phyloP scores from a whole-genome alignment of 108 stramenopile genomes.

The Cyclotella atomus region DNA sequence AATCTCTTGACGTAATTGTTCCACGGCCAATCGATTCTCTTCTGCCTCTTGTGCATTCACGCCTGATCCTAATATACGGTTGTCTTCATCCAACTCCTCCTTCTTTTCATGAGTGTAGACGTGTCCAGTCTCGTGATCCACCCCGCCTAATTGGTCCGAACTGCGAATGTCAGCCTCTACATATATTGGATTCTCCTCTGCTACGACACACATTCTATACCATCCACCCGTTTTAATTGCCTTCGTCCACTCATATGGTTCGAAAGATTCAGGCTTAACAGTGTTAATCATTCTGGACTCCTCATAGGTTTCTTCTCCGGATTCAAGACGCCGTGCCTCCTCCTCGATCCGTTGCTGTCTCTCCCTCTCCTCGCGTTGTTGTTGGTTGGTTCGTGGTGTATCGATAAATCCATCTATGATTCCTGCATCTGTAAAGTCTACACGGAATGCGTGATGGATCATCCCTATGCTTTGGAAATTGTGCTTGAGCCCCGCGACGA shows the following conservation, averaged over 20 bases:
- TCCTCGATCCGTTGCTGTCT: background rate
- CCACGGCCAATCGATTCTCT: slow-evolving; percentile 10
- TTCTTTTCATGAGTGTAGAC: slow-evolving; percentile 43
- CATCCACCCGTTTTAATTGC: slow-evolving; percentile 21
- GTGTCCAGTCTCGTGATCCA: slow-evolving; percentile 18
- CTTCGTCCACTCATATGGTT: slow-evolving; percentile 25
- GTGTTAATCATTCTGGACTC: background rate
- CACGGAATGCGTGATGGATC: slow-evolving; percentile 18
- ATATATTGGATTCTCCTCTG: background rate
- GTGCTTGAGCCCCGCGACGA: background rate
- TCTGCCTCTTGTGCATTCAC: slow-evolving; percentile 17
- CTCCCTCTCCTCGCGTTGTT: background rate
- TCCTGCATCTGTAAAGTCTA: slow-evolving; percentile 14
- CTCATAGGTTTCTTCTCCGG: background rate
- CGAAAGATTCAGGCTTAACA: slow-evolving; percentile 3
- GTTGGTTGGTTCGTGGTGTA: background rate
- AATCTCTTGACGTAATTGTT: slow-evolving; percentile 13
- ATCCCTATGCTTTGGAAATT: slow-evolving; percentile 8
- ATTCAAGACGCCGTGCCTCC: background rate
- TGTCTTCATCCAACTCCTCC: slow-evolving; percentile 58
- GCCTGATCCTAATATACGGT: slow-evolving; percentile 54
- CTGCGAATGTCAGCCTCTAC: slow-evolving; percentile 25
- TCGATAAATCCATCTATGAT: slow-evolving; percentile 4
- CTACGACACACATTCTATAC: slow-evolving; percentile 28
- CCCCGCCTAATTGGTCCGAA: slow-evolving; percentile 18